phyloP scores from a whole-genome alignment of 176 grass and related monocot species.

The Triticum dicoccoides region DNA sequence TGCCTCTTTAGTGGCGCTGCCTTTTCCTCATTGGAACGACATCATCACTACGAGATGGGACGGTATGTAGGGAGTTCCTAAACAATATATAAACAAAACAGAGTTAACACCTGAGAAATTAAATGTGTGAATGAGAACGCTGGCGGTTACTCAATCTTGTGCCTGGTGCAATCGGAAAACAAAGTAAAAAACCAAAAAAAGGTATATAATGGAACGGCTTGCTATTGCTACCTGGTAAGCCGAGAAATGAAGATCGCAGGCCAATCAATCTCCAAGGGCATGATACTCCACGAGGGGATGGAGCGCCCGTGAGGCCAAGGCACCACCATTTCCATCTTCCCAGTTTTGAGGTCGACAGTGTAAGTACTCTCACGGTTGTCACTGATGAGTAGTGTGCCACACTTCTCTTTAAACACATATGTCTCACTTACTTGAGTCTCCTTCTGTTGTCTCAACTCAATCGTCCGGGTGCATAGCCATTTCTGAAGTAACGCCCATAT shows the following conservation, averaged over 20 bases:
- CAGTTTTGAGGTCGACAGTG: neutral
- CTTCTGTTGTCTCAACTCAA: neutral
- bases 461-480: neutral
- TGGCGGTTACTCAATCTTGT: no score
- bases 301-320: neutral
- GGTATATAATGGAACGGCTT: no score
- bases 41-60: no score
- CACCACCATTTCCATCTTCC: neutral
- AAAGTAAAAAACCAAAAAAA: no score
- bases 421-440: neutral
- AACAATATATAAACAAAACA: no score
- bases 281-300: no score
- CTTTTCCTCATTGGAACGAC: no score
- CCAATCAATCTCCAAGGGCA: neutral
- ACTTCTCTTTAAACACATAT: neutral
- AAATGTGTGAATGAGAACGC: no score
- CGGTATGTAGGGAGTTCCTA: no score
- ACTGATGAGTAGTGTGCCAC: neutral
- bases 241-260: neutral
- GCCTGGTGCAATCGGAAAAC: no score
- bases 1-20: no score
- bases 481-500: neutral
- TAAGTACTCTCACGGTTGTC: neutral
- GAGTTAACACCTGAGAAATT: no score
- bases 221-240: neutral